Base-by-base conservation (phyloP, 2,329 filamentous ascomycete genomes). In the Xylariales sp. region DNA sequence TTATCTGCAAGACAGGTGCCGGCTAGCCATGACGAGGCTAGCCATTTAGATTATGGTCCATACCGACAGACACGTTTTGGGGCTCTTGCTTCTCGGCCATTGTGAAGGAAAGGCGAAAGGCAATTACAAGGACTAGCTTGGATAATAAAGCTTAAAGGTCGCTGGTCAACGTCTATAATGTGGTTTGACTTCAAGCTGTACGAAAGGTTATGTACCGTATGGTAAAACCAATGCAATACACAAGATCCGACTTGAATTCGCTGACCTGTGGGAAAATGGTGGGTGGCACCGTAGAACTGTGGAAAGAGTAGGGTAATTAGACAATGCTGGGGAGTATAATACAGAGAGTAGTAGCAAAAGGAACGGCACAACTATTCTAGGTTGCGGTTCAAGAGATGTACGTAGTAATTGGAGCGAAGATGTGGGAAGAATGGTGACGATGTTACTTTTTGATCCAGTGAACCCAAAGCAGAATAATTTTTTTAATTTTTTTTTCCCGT, bases 41-140 rank as follows among this genome's bases (percentile, higher is more conserved):
- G 53, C 49, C 30, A 49, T 12, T 52, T n/a, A 61, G 18, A 53
- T 2, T 18, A 43, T 39, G 41, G 52, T 34, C 32, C 74, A 64
- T 75, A 78, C 76, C 70, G 50, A 70, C 39, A 68, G 67, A 41
- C 43, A 67, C 49, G 50, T 66, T 36, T 49, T 71, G 45, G 14
- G 67, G 58, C 64, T 78, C 76, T 71, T 75, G 73, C 49, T 77
- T 75, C 64, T 76, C 75, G 57, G 76, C 67, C 77, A 78, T 78
- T 36, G 58, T 74, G 69, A 54, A 61, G 64, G 69, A 71, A 52
- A 56, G 39, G 23, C 54, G 14, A 14, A 56, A 50, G 56, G 43
- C 54, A 61, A 68, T 56, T 52, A 48, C 23, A 65, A 68, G 59
- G 65, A 65, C 49, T 54, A 71, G 55, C 53, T 65, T 28, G 48